Conservation (phyloP, 176 grass and related monocot genomes). For the Leersia perrieri region DNA sequence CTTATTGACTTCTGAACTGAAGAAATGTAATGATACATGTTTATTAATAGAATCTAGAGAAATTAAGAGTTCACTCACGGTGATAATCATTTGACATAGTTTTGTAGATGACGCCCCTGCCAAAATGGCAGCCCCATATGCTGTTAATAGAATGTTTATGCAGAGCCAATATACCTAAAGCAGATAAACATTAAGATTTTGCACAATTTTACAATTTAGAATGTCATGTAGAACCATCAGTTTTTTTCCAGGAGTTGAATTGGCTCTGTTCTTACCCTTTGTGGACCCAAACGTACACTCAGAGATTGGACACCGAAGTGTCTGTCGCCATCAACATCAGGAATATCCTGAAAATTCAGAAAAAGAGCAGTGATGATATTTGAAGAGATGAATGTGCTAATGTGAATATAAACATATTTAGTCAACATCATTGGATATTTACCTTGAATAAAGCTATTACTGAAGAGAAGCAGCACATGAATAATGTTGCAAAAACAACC, state of each 20-base stretch:
- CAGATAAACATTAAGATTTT: neutral
- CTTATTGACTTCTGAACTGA: neutral
- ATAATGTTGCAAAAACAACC: constrained; percentile 64
- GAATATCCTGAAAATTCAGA: constrained; percentile 63
- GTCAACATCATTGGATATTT: neutral
- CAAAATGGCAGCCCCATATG: constrained; percentile 66
- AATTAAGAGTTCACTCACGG: constrained; percentile 36
- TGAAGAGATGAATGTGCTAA: neutral
- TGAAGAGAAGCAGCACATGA: constrained; percentile 88
- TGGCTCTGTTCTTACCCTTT: constrained; percentile 45
- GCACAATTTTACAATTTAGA: neutral
- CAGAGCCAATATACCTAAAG: constrained; percentile 82
- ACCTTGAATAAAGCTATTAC: constrained; percentile 97
- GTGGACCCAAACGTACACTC: constrained; percentile 59
- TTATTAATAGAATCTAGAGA: neutral
- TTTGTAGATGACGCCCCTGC: constrained; percentile 58
- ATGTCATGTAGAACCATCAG: neutral
- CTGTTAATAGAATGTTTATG: constrained; percentile 61
- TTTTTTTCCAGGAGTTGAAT: neutral
- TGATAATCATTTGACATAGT: constrained; percentile 36
- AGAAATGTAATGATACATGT: neutral
- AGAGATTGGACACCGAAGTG: constrained; percentile 80
- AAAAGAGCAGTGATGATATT: neutral
- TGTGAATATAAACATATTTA: neutral
- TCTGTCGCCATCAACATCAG: constrained; percentile 77